These are phyloP conservation scores for Jamesozyma gamospora DNA, from an alignment of 805 yeast species.

Conservation along the genomic window DNA sequence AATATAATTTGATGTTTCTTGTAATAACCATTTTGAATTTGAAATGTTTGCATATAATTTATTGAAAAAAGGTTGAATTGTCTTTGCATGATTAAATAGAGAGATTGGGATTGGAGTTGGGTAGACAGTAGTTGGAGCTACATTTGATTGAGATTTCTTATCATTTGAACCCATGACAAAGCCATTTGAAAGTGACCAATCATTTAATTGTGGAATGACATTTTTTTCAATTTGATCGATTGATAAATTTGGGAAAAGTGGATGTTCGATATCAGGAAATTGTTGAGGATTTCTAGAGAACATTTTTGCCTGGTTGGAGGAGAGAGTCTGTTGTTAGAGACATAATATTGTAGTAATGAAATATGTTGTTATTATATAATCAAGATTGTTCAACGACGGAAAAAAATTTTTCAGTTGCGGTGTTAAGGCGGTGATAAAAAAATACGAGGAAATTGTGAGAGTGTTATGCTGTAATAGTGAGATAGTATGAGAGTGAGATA, in stretches of 20 bases:
- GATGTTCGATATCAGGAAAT: slow-evolving; percentile 4
- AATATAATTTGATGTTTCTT: slow-evolving; percentile 45
- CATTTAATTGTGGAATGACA: slow-evolving; percentile 43
- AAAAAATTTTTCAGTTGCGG: no score
- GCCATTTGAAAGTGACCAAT: slow-evolving; percentile 76
- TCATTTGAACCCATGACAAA: slow-evolving; percentile 69
- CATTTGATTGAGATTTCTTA: slow-evolving; percentile 35
- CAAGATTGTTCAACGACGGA: no score
- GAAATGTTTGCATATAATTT: slow-evolving; percentile 61
- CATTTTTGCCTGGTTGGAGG: not conserved
- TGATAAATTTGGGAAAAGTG: slow-evolving; percentile 24
- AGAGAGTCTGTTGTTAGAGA: no score
- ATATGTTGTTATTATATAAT: no score
- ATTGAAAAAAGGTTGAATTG: slow-evolving; percentile 61
- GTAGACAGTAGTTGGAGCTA: slow-evolving; percentile 81
- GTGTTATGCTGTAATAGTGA: no score
- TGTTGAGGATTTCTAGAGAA: not conserved
- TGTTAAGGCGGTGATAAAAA: no score
- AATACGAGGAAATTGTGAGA: no score
- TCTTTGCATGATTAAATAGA: slow-evolving; percentile 56
- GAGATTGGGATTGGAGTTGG: slow-evolving; percentile 80
- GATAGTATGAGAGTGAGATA: no score
- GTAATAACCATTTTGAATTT: slow-evolving; percentile 53
- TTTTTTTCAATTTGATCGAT: slow-evolving; percentile 17
- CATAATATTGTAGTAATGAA: no score